Percentiles rank a stretch among this genome's conserved stretches.
These are phyloP conservation scores for Quercus berberidifolia DNA, from an alignment of 306 rosid species.

Conservation along the genomic window DNA sequence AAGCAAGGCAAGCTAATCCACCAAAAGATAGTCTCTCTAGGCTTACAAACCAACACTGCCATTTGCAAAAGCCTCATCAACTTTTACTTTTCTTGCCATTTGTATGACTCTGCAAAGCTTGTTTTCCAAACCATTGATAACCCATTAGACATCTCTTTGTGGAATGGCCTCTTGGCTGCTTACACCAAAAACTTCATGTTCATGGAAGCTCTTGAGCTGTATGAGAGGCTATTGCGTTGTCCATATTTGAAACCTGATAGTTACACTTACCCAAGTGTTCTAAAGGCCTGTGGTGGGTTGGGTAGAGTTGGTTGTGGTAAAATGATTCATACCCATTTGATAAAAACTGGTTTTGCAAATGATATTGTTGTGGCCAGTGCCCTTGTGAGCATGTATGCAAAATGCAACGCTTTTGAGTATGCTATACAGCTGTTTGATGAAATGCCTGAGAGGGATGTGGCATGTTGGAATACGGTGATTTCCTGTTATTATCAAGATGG, in stretches of 20 bases:
- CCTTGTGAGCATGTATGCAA: conserved; percentile 61
- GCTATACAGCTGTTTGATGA: conserved; percentile 60
- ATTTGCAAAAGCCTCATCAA: conserved; percentile 51
- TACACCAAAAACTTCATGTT: conserved; percentile 65
- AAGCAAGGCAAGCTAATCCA: conserved; percentile 59
- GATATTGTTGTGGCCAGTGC: conserved; percentile 69
- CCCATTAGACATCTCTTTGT: conserved; percentile 53
- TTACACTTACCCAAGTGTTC: conserved; percentile 69
- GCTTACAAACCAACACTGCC: conserved; percentile 43
- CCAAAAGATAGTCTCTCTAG: conserved; percentile 57
- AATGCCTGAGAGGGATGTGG: conserved; percentile 73
- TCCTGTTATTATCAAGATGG: conserved; percentile 73
- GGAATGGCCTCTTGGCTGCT: conserved; percentile 69
- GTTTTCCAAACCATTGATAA: conserved; percentile 42
- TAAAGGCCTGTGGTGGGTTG: conserved; percentile 67
- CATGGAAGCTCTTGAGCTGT: conserved; percentile 58
- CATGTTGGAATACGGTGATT: conserved; percentile 76
- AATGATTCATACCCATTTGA: conserved; percentile 47
- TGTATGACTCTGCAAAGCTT: conserved; percentile 38
- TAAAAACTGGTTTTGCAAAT: conserved; percentile 48
- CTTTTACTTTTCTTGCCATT: conserved; percentile 53
- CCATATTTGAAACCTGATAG: conserved; percentile 48
- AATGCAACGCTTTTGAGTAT: conserved; percentile 45
- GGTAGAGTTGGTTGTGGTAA: conserved; percentile 42
- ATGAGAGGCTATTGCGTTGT: conserved; percentile 30